A percentile compares a stretch with the other conserved stretches of the same genome.
phyloP scores from a whole-genome alignment of 768 basidiomycete species.

The Hygrocybe punicea region DNA sequence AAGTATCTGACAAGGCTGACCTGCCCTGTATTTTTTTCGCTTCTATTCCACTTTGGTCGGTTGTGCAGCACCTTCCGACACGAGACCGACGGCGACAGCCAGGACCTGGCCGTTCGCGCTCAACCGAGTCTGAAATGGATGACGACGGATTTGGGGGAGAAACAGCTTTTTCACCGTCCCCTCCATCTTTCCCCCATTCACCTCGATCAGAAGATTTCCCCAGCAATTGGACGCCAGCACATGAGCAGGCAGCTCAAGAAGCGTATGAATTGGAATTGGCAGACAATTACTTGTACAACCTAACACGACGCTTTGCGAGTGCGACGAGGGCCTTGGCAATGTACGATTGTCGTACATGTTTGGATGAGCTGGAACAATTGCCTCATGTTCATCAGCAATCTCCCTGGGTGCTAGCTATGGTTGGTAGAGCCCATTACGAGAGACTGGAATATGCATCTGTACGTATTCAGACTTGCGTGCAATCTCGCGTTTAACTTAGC shows the following conservation, averaged over 20 bases:
- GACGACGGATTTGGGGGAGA: constrained; percentile 55
- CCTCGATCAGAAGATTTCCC: constrained; percentile 65
- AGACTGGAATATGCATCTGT: constrained; percentile 85
- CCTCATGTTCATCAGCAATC: constrained; percentile 71
- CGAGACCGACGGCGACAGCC: constrained; percentile 61
- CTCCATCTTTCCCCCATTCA: constrained; percentile 55
- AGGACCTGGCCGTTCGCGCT: constrained; percentile 54
- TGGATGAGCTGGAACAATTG: constrained; percentile 73
- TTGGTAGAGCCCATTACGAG: constrained; percentile 88
- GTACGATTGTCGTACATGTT: constrained; percentile 72
- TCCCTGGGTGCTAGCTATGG: constrained; percentile 74
- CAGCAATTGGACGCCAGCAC: constrained; percentile 58
- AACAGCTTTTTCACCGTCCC: constrained; percentile 57
- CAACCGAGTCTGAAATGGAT: constrained; percentile 68
- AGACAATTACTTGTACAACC: constrained; percentile 77
- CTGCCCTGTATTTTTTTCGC: background rate
- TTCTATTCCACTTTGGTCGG: constrained; percentile 1
- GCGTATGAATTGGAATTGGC: constrained; percentile 69
- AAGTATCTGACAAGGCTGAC: background rate
- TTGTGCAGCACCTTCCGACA: constrained; percentile 36
- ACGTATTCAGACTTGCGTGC: constrained; percentile 34
- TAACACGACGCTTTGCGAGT: constrained; percentile 76
- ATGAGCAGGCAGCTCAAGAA: constrained; percentile 70
- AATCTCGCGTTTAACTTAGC: constrained; percentile 10
- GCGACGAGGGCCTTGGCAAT: constrained; percentile 71